These are phyloP conservation scores for Candida manassasensis DNA, from an alignment of 805 yeast genomes.

Conservation along the genomic window DNA sequence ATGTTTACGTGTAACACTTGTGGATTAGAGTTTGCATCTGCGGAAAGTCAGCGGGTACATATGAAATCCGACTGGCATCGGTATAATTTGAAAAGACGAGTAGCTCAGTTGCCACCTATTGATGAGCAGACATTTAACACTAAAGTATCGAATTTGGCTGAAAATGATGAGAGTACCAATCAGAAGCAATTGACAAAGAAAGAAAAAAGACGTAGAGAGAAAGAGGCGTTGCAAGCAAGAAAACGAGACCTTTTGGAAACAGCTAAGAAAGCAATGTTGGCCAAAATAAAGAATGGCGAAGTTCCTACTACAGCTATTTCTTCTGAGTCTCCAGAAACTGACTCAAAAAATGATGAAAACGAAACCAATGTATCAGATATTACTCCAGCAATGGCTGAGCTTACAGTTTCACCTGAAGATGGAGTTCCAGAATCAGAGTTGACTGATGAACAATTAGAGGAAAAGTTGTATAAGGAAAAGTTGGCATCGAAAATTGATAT, in stretches of 20 bases:
- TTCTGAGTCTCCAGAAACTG: neutral
- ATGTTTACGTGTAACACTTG: slow-evolving; percentile 81
- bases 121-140: slow-evolving; percentile 37
- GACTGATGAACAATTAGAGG: slow-evolving; percentile 31
- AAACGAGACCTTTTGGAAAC: slow-evolving; percentile 44
- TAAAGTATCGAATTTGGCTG: slow-evolving; percentile 20
- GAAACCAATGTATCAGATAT: neutral
- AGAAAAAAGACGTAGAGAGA: slow-evolving; percentile 46
- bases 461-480: slow-evolving; percentile 42
- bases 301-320: slow-evolving; percentile 6
- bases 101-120: slow-evolving; percentile 54
- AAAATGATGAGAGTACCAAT: slow-evolving; percentile 14
- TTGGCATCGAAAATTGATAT: slow-evolving; percentile 43
- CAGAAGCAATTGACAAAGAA: slow-evolving; percentile 40
- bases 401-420: neutral
- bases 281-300: slow-evolving; percentile 21
- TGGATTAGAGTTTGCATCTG: slow-evolving; percentile 68
- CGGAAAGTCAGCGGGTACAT: slow-evolving; percentile 85
- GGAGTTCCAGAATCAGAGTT: slow-evolving; percentile 9
- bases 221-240: slow-evolving; percentile 46
- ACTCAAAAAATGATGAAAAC: neutral
- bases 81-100: slow-evolving; percentile 89
- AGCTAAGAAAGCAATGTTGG: slow-evolving; percentile 40
- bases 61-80: slow-evolving; percentile 99
- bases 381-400: neutral